These are phyloP conservation scores for Pseudohalonectria lignicola DNA, from an alignment of 2,329 filamentous ascomycete genomes.

Conservation along the genomic window DNA sequence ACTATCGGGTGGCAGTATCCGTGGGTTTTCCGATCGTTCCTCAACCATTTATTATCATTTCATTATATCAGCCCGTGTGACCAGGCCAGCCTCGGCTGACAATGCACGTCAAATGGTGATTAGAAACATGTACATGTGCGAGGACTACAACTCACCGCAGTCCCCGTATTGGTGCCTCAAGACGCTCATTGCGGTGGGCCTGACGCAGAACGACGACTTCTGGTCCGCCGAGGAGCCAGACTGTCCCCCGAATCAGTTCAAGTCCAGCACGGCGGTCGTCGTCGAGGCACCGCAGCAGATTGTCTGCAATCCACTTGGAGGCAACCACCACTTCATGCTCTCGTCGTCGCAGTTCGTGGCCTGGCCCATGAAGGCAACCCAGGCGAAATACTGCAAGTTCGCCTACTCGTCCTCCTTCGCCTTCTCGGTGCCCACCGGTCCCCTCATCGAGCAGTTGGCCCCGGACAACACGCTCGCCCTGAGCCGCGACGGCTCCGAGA, in stretches of 20 bases:
- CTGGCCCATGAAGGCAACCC: constrained; percentile 20
- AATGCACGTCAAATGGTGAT: background rate
- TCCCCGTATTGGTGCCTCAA: constrained; percentile 45
- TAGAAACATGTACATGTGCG: constrained; percentile 42
- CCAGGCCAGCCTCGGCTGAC: background rate
- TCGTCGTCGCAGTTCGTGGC: constrained; percentile 21
- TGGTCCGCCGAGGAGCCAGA: constrained; percentile 28
- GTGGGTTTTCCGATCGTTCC: constrained; percentile 3
- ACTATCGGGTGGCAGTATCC: constrained; percentile 25
- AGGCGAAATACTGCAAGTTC: constrained; percentile 28
- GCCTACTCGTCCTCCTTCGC: constrained; percentile 29
- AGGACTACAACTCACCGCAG: constrained; percentile 47
- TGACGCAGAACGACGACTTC: constrained; percentile 26
- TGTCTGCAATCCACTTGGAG: constrained; percentile 19
- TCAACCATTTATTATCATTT: background rate
- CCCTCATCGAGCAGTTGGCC: constrained; percentile 15
- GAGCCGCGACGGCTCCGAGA: constrained; percentile 11
- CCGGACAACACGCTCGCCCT: constrained; percentile 12
- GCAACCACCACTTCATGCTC: constrained; percentile 27
- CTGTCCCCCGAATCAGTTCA: too few species aligned
- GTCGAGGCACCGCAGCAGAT: constrained; percentile 25
- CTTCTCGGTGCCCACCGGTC: constrained; percentile 22
- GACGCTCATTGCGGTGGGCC: constrained; percentile 28
- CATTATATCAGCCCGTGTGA: too few species aligned
- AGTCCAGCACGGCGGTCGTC: background rate